A percentile compares a stretch with the other conserved stretches of the same genome.
phyloP scores from a whole-genome alignment of 2,329 filamentous ascomycete genomes.

The Fusarium sp. region DNA sequence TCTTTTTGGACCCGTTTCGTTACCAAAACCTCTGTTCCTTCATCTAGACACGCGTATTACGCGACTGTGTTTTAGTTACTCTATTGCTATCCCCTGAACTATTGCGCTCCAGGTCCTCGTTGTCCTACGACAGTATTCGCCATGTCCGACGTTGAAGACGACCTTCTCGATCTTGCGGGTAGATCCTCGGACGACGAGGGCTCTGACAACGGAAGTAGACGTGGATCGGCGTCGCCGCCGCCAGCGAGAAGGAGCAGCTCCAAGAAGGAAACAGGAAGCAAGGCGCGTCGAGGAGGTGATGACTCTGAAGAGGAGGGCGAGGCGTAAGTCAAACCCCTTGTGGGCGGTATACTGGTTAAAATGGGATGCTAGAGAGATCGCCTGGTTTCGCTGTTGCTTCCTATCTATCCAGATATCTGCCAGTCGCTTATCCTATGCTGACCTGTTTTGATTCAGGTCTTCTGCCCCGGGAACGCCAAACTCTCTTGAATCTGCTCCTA shows the following conservation, averaged over 20 bases:
- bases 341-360: background rate
- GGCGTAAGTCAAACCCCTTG: slow-evolving; percentile 53
- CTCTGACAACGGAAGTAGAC: slow-evolving; percentile 65
- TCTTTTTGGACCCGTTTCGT: slow-evolving; percentile 6
- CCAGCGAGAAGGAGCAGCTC: slow-evolving; percentile 51
- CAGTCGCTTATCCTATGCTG: slow-evolving; percentile 14
- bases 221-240: slow-evolving; percentile 66
- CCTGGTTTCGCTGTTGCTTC: background rate
- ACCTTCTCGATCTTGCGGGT: slow-evolving; percentile 91
- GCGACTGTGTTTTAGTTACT: slow-evolving; percentile 13
- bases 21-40: background rate
- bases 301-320: slow-evolving; percentile 74
- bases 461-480: slow-evolving; percentile 76
- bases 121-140: slow-evolving; percentile 41
- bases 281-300: slow-evolving; percentile 60
- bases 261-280: slow-evolving; percentile 56
- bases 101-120: slow-evolving; percentile 16
- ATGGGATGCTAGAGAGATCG: background rate
- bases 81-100: slow-evolving; percentile 26
- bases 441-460: slow-evolving; percentile 65
- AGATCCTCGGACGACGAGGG: slow-evolving; percentile 75
- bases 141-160: slow-evolving; percentile 93
- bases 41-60: slow-evolving; percentile 31
- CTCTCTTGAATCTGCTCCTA: slow-evolving; percentile 84
- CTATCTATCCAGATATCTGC: background rate